Base-by-base conservation (phyloP, 1,284 basidiomycete species). In the Ustilago cynodontis region DNA sequence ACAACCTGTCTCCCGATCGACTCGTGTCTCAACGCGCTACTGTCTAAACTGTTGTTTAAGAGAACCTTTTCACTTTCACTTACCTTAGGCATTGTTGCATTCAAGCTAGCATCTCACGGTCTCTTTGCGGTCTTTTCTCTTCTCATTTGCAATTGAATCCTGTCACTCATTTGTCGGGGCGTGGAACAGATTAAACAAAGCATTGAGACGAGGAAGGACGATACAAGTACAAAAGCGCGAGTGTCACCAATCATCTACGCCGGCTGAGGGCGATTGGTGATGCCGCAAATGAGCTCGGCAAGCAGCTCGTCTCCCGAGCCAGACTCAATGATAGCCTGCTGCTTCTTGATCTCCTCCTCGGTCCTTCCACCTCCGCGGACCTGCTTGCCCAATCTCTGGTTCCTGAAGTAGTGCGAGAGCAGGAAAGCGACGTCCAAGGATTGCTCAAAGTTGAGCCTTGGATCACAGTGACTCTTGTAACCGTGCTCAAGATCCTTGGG, bases 381-480 rank as follows among this genome's bases (percentile, higher is more conserved):
- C n/a, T 62, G 54, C 10, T 58, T 60, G 3, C 75, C 78, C 6
- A 78, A 52, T 39, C 83, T 72, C 53, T 82, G 79, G 29, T 67
- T 72, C 5, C 75, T 68, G 54, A 85, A 75, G 58, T 81, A 77
- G 53, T 84, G 77, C 54, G 80, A 81, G 28, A 85, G 66, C 18
- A 85, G 57, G 54, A 85, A 85, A 26, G 83, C 82, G 31, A 85
- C 75, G 58, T 85, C 81, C 6, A 90, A 85, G 3, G 87, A 87
- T 77, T 90, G 89, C 81, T 90, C 89, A 71, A 88, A 88, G 85
- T 90, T 90, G 63, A 90, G 85, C 13, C 87, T 71, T 0, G 87
- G 86, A 49, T 86, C 83, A 62, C 80, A 84, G 66, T 85, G 82
- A 47, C 81, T 79, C 65, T 82, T 75, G 67, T 90, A 90, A 65